Evolutionary conservation across 805 yeast species (phyloP).

Genomic region (Myxozyma lipomycoides): DNA sequence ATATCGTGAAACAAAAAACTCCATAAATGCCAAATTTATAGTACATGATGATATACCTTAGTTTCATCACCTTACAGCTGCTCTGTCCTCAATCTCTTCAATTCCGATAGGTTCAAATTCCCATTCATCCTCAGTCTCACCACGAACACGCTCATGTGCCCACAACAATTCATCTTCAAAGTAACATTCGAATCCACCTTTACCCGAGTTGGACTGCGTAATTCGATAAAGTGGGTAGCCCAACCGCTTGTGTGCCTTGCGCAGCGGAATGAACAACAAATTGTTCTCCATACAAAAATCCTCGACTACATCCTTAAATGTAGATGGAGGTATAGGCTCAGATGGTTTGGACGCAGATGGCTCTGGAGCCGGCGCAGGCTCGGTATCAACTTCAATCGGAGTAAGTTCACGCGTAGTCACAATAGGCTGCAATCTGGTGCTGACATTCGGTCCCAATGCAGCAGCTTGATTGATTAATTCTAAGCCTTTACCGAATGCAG

Average conservation of each 20-base stretch:
- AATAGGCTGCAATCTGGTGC: no score
- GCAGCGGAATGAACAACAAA: conserved; percentile 42
- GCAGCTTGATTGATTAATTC: conserved; percentile 37
- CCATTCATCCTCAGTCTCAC: conserved; percentile 34
- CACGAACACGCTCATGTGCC: conserved; percentile 34
- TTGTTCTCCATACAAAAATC: conserved; percentile 53
- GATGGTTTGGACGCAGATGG: conserved; percentile 39
- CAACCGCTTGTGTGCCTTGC: conserved; percentile 36
- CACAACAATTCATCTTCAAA: conserved; percentile 66
- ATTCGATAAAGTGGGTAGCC: conserved; percentile 49
- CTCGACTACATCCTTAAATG: conserved; percentile 64
- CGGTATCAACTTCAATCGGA: background rate
- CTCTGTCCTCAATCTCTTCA: conserved; percentile 23
- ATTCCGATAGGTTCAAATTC: conserved; percentile 43
- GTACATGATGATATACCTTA: background rate
- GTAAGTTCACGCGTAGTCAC: background rate
- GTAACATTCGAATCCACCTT: conserved; percentile 43
- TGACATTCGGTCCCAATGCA: conserved; percentile 29
- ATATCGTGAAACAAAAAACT: background rate
- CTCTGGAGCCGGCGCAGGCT: conserved; percentile 23
- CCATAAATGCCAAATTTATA: background rate
- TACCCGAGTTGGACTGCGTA: conserved; percentile 37
- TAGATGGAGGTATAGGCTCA: conserved; percentile 35
- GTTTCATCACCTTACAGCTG: conserved; percentile 1
- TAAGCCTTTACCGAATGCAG: conserved; percentile 31